Conservation (phyloP, 768 basidiomycete species). For the Tricholoma hemisulphureum region DNA sequence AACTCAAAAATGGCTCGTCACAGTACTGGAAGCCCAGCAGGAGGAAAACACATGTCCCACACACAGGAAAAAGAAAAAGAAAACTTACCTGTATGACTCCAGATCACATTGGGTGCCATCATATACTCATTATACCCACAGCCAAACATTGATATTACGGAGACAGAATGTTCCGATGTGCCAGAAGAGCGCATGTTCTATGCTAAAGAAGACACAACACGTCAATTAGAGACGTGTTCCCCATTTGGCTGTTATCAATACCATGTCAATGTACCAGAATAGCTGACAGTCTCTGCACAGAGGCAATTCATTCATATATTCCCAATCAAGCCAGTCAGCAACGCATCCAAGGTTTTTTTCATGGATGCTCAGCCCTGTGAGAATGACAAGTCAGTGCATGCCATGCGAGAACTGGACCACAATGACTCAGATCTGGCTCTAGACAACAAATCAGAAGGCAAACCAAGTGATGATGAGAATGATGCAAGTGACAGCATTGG, state of each 20-base stretch:
- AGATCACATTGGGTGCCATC: too few species aligned
- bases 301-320: not conserved
- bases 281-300: not conserved
- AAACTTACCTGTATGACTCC: not conserved
- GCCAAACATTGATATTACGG: not conserved
- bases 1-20: not conserved
- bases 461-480: not conserved
- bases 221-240: not conserved
- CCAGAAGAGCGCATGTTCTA: not conserved
- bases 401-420: not conserved
- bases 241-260: not conserved
- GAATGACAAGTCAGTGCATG: not conserved
- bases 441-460: not conserved
- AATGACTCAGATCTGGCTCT: not conserved
- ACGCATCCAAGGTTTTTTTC: not conserved
- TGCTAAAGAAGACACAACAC: not conserved
- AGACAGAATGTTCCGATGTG: not conserved
- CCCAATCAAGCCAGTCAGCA: not conserved
- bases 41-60: not conserved
- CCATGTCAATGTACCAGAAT: not conserved
- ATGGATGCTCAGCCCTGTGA: not conserved
- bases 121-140: too few species aligned
- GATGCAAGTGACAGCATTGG: not conserved
- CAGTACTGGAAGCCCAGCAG: not conserved
- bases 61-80: not conserved